Evolutionary conservation across 2,329 filamentous ascomycete genomes (phyloP).

Genomic region (Fusarium sp.): DNA sequence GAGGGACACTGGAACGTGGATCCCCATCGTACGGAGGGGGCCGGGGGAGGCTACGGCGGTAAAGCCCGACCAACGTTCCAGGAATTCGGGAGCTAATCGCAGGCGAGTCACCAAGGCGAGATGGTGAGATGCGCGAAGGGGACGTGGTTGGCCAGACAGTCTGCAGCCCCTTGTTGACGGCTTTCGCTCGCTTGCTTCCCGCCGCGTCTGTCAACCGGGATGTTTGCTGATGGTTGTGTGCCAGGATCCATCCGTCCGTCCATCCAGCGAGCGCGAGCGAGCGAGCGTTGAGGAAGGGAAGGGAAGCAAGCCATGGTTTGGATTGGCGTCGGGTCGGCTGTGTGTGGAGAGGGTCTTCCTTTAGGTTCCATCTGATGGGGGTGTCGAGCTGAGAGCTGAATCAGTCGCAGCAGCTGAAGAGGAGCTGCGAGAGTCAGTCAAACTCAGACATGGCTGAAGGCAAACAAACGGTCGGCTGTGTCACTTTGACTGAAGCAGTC

Average conservation of each 20-base stretch:
- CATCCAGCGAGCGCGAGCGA: neutral
- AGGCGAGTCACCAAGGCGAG: constrained; percentile 37
- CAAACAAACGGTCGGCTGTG: constrained; percentile 24
- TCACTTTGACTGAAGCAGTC: neutral
- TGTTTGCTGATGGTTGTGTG: constrained; percentile 21
- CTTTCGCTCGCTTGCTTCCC: constrained; percentile 43
- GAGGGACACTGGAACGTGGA: constrained; percentile 27
- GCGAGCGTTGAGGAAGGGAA: constrained; percentile 2
- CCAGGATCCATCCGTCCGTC: neutral
- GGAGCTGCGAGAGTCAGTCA: neutral
- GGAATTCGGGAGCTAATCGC: constrained; percentile 42
- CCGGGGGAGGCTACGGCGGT: constrained; percentile 24
- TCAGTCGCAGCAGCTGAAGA: neutral
- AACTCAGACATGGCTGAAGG: neutral
- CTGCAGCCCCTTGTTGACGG: constrained; percentile 31
- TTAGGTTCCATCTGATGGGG: neutral
- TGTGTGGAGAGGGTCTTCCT: constrained; percentile 1
- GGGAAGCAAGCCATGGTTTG: constrained; percentile 15
- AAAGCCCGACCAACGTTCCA: constrained; percentile 33
- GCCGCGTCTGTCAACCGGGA: constrained; percentile 39
- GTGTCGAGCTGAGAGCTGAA: neutral
- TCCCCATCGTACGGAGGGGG: constrained; percentile 16
- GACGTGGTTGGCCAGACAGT: constrained; percentile 33
- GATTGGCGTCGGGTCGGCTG: constrained; percentile 19
- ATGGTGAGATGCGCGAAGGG: constrained; percentile 39